A percentile compares a stretch with the other conserved stretches of the same genome.
These are phyloP conservation scores for Neocallimastix lanati DNA, from an alignment of 192 early-diverging fungal genomes.

Conservation along the genomic window DNA sequence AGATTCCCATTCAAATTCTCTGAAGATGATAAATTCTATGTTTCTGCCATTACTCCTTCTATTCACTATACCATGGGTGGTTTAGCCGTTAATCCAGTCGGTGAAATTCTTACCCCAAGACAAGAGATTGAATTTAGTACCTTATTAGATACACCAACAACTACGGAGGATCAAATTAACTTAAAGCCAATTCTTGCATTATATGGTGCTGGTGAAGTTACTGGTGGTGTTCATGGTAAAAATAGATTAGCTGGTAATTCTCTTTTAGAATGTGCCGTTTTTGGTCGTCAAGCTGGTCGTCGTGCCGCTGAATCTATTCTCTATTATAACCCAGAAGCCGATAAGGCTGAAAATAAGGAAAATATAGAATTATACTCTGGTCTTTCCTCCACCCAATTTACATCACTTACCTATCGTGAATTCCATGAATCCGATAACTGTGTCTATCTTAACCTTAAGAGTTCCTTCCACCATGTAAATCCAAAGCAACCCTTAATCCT, in stretches of 20 bases:
- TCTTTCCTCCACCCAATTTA: background rate
- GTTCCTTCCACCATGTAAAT: background rate
- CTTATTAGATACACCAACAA: background rate
- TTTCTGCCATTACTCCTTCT: constrained; percentile 55
- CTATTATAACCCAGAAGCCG: background rate
- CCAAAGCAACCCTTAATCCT: background rate
- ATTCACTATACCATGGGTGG: constrained; percentile 76
- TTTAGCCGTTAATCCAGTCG: background rate
- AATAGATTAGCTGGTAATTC: constrained; percentile 22
- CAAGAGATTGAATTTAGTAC: background rate
- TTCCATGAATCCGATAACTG: background rate
- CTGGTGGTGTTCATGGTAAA: constrained; percentile 14
- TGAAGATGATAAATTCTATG: constrained; percentile 15
- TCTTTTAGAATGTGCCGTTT: constrained; percentile 22
- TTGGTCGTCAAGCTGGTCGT: constrained; percentile 8
- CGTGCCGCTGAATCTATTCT: background rate
- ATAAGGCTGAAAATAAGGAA: background rate
- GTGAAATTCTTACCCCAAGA: background rate
- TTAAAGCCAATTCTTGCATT: constrained; percentile 6
- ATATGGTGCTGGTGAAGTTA: constrained; percentile 19
- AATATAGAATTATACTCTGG: background rate
- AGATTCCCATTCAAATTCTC: background rate
- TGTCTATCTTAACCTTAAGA: background rate
- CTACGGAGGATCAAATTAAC: background rate
- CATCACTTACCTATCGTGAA: background rate